Evolutionary conservation across 768 basidiomycete species (phyloP).

Genomic region (Ramaria rubella): DNA sequence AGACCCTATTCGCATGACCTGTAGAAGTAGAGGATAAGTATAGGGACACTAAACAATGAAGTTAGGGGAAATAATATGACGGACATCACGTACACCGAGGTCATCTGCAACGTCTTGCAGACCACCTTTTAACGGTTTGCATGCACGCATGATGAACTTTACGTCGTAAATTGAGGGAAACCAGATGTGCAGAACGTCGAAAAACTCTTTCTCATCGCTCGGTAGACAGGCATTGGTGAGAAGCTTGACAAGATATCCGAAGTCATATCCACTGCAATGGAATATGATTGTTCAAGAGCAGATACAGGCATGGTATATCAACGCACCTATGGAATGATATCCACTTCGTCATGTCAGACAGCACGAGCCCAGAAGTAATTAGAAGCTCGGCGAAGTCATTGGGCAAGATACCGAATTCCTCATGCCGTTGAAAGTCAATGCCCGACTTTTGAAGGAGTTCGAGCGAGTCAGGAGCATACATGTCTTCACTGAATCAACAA

Average conservation of each 20-base stretch:
- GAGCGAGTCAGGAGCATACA: slow-evolving; percentile 97
- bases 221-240: slow-evolving; percentile 83
- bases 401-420: slow-evolving; percentile 85
- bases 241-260: slow-evolving; percentile 96
- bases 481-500: slow-evolving; percentile 70
- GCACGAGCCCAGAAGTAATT: slow-evolving; percentile 92
- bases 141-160: slow-evolving; percentile 90
- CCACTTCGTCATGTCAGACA: slow-evolving; percentile 87
- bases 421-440: slow-evolving; percentile 90
- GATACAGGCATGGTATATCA: background rate
- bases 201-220: slow-evolving; percentile 83
- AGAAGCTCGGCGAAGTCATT: slow-evolving; percentile 95
- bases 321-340: slow-evolving; percentile 95
- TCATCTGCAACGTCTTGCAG: slow-evolving; percentile 96
- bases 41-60: background rate
- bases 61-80: background rate
- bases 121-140: slow-evolving; percentile 77
- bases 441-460: slow-evolving; percentile 93
- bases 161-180: slow-evolving; percentile 97
- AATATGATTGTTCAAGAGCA: background rate
- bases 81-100: slow-evolving; percentile 61
- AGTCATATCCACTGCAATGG: slow-evolving; percentile 83
- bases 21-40: slow-evolving; percentile 6
- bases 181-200: slow-evolving; percentile 81
- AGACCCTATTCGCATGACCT: slow-evolving; percentile 85